Evolutionary conservation across 352 stramenopile genomes (phyloP).

Genomic region (Pilasporangium apinafurcum): DNA sequence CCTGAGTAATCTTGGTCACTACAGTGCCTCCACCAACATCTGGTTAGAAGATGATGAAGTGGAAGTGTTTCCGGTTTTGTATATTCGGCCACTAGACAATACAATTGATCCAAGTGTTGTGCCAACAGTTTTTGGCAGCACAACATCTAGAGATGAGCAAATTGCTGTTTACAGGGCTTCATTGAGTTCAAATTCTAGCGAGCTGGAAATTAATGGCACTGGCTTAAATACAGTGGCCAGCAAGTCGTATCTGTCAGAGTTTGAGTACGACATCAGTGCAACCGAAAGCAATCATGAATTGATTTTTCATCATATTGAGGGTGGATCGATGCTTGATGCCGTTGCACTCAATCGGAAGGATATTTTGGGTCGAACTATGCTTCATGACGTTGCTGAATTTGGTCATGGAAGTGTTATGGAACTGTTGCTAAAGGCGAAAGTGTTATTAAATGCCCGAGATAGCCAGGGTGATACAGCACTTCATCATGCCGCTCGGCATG

Average conservation of each 20-base stretch:
- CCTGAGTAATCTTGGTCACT: slow-evolving; percentile 23
- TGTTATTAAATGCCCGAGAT: slow-evolving; percentile 36
- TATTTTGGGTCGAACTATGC: slow-evolving; percentile 43
- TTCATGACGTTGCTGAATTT: slow-evolving; percentile 57
- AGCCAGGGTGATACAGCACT: slow-evolving; percentile 42
- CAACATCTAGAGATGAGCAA: too few species aligned
- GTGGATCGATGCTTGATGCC: slow-evolving; percentile 25
- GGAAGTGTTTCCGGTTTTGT: slow-evolving; percentile 56
- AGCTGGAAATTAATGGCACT: too few species aligned
- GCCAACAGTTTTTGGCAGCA: too few species aligned
- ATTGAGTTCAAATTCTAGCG: too few species aligned
- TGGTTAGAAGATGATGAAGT: slow-evolving; percentile 47
- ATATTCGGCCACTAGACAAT: slow-evolving; percentile 37
- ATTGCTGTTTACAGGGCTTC: too few species aligned
- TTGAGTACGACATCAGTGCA: slow-evolving; percentile 46
- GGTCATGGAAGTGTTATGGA: slow-evolving; percentile 45
- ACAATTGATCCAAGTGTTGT: too few species aligned
- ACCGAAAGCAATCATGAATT: slow-evolving; percentile 54
- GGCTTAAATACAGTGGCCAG: too few species aligned
- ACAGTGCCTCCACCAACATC: slow-evolving; percentile 40
- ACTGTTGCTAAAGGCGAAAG: slow-evolving; percentile 31
- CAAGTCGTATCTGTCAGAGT: slow-evolving; percentile 41
- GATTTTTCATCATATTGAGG: slow-evolving; percentile 41
- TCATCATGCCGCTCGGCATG: slow-evolving; percentile 40
- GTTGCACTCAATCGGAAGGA: slow-evolving; percentile 45